Base-by-base conservation (phyloP, 208 protist species). In the Jaenimonas drosophilae region DNA sequence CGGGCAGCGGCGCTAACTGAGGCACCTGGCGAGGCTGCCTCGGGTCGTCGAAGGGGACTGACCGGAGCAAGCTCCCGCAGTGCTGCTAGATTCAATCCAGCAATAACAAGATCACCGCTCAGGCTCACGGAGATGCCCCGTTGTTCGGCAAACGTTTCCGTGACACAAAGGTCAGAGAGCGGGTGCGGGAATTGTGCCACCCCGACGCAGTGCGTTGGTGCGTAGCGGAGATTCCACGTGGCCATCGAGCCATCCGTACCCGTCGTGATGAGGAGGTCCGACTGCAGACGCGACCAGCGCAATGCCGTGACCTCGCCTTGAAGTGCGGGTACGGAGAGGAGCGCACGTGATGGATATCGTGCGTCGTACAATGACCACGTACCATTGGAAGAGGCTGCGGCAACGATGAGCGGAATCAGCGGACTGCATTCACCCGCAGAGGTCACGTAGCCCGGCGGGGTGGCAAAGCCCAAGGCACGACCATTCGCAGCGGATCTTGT, bases 131-230 rank as follows among this genome's bases (percentile, higher is more conserved):
- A 69, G 51, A 88, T 55, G 4, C 71, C 63, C n/a, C 72, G 70
- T 56, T 92, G 69, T 50, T 87, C 70, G 14, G 63, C 40, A 19
- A 65, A 92, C 4, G 66, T 87, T 16, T 52, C 26, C 20, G 83
- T 87, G 19, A 71, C 64, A 19, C 32, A 60, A 24, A 92, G 62
- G 43, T 77, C 66, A 14, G 61, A 37, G 19, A 92, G 31, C 4
- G 75, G 64, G 29, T 54, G 47, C 24, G 49, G 43, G 52, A 79
- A 87, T 54, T 82, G 79, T 20, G 72, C 74, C 17, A 74, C 70
- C 4, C 83, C 83, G 0, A 92, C 83, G 43, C 74, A 78, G 60
- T 76, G 87, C 2, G 83, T 84, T 4, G 83, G 83, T 4, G 76
- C 59, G 42, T 53, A 59, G 24, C 78, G 78, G 14, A 92, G 56